Evolutionary conservation across 2,329 filamentous ascomycete genomes (phyloP), one percentile per base, ranked within the genome.

Genomic region (Fusarium penzigii): DNA sequence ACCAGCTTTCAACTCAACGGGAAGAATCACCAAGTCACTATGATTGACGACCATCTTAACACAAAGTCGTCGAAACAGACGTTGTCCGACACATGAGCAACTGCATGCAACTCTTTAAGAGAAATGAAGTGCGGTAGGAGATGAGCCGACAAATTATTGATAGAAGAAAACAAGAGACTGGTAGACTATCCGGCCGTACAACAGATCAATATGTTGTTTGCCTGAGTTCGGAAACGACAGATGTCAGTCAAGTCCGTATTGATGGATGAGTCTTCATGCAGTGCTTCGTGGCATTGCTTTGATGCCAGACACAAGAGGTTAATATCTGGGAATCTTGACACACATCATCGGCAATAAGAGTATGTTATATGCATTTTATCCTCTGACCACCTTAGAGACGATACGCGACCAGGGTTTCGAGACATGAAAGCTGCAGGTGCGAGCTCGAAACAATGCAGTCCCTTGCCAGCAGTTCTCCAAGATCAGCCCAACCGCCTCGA

Each of bases 251-350:
- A 49, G 55, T 43, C 53, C 52, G 49, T 51, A 46, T 51, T 51
- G 40, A 61, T 55, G 54, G 40, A 61, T 56, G 54, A 55, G 58
- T 50, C 59, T 58, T 59, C 51, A 68, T 68, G 66, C 66, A 68
- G 46, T 57, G 57, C 51, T 63, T 60, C 63, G 66, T 67, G 66
- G 66, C 63, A 65, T 59, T 61, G 57, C 60, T 46, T 58, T 13
- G 17, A 55, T 6, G 43, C 38, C 17, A 20, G 38, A 50, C 49
- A 48, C 39, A 40, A 36, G 39, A 46, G 39, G 40, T 39, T 39
- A 44, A 48, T 29, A 20, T 53, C 53, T 61, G 59, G 56, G 55
- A 46, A 61, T 46, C 45, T 52, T 45, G 46, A 49, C 42, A 41
- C n/a, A 48, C 29, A 46, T 38, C 20, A 39, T 14, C 48, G 17